A percentile compares a stretch with the other conserved stretches of the same genome.
Conservation (phyloP, 2,329 filamentous ascomycete genomes). For the Lachnellula cervina region DNA sequence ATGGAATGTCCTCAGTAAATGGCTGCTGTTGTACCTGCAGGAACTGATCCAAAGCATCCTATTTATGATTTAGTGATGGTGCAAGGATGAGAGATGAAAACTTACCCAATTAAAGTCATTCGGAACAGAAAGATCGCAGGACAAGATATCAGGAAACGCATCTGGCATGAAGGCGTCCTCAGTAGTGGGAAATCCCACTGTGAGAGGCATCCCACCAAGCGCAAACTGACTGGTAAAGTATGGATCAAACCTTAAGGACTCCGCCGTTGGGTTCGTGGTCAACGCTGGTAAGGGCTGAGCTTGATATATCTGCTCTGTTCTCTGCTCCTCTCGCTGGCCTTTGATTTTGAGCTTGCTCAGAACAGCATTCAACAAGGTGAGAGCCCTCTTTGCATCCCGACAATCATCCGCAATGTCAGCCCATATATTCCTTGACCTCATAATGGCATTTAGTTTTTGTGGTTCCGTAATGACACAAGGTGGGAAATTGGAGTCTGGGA, state of each 20-base stretch:
- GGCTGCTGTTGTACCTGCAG: slow-evolving; percentile 6
- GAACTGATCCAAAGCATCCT: slow-evolving; percentile 23
- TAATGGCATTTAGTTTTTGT: slow-evolving; percentile 19
- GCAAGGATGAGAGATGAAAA: neutral
- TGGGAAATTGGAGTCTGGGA: neutral
- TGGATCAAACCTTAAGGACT: slow-evolving; percentile 4
- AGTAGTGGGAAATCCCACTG: neutral
- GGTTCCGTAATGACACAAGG: slow-evolving; percentile 15
- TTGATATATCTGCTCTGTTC: neutral
- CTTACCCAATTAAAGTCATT: slow-evolving; percentile 23
- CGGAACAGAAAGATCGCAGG: slow-evolving; percentile 12
- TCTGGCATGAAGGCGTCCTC: slow-evolving; percentile 13
- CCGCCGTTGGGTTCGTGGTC: slow-evolving; percentile 3
- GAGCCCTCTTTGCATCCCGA: slow-evolving; percentile 19
- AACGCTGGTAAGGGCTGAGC: neutral
- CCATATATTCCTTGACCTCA: slow-evolving; percentile 22
- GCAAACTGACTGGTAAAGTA: slow-evolving; percentile 9
- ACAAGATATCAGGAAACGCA: slow-evolving; percentile 16
- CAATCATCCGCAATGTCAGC: slow-evolving; percentile 19
- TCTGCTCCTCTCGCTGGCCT: neutral
- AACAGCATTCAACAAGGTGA: slow-evolving; percentile 17
- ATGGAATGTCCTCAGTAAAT: neutral
- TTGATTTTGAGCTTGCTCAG: slow-evolving; percentile 13
- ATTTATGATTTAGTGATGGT: neutral
- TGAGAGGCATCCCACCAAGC: neutral